A percentile compares a stretch with the other conserved stretches of the same genome.
Evolutionary conservation across 768 basidiomycete species (phyloP).

Genomic region (Tricholoma sp.): DNA sequence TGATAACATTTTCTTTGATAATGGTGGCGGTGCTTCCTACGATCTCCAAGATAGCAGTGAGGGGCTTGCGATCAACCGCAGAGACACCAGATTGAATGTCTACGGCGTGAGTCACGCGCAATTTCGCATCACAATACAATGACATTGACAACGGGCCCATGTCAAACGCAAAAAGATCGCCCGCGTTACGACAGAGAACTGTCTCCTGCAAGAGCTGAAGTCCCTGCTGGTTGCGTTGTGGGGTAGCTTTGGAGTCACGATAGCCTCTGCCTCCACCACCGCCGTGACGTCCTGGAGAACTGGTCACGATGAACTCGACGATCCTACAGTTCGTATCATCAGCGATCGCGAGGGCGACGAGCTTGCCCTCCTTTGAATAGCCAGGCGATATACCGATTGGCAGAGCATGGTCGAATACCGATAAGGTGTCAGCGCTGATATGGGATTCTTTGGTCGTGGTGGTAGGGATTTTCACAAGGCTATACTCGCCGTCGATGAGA

Average conservation of each 20-base stretch:
- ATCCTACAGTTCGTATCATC: conserved; percentile 31
- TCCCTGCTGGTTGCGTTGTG: conserved; percentile 13
- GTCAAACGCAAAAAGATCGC: conserved; percentile 50
- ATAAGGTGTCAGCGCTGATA: conserved; percentile 19
- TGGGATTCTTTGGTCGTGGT: conserved; percentile 22
- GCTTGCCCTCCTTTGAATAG: conserved; percentile 35
- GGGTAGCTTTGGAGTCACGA: conserved; percentile 12
- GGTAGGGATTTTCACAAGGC: conserved; percentile 20
- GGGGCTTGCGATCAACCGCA: conserved; percentile 33
- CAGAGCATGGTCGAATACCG: conserved; percentile 28
- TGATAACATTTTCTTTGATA: conserved; percentile 30
- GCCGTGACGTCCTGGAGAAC: conserved; percentile 6
- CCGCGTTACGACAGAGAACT: conserved; percentile 39
- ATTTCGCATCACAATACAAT: conserved; percentile 35
- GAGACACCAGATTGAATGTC: conserved; percentile 54
- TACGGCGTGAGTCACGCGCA: conserved; percentile 45
- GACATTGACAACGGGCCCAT: conserved; percentile 45
- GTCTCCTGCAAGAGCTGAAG: conserved; percentile 31
- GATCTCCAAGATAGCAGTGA: conserved; percentile 35
- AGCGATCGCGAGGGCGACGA: conserved; percentile 44
- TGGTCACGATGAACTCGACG: conserved; percentile 26
- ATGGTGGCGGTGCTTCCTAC: conserved; percentile 34
- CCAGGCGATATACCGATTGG: conserved; percentile 50
- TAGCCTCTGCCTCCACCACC: conserved; percentile 10
- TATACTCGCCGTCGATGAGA: conserved; percentile 27